These are phyloP conservation scores for Colletotrichum karsti DNA, from an alignment of 2,329 filamentous ascomycete species.

Conservation along the genomic window DNA sequence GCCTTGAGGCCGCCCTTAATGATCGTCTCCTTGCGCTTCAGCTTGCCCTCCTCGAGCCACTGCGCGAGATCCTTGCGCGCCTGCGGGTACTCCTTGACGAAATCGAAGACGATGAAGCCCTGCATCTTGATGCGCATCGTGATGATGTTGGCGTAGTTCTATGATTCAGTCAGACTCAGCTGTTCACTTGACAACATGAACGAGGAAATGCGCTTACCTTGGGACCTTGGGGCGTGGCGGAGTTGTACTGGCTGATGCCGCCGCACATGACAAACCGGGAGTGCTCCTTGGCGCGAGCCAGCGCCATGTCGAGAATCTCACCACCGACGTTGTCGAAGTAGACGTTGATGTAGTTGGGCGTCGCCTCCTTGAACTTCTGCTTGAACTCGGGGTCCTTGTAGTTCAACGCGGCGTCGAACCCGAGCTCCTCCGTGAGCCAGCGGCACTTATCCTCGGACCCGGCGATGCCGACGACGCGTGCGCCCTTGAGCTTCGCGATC, in stretches of 20 bases:
- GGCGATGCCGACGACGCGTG: constrained; percentile 69
- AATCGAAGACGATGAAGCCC: constrained; percentile 81
- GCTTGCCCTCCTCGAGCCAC: constrained; percentile 77
- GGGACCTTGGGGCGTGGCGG: constrained; percentile 61
- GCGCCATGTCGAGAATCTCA: constrained; percentile 73
- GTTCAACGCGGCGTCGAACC: constrained; percentile 74
- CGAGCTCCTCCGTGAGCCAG: constrained; percentile 71
- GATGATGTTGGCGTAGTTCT: constrained; percentile 62
- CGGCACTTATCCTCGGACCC: constrained; percentile 73
- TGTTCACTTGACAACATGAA: not conserved
- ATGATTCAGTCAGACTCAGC: constrained; percentile 28
- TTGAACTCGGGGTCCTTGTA: constrained; percentile 73
- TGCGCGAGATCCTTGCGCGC: constrained; percentile 69
- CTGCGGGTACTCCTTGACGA: constrained; percentile 60
- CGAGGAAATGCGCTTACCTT: constrained; percentile 52
- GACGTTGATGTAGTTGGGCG: constrained; percentile 69
- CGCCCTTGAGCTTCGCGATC: constrained; percentile 78
- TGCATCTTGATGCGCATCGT: constrained; percentile 69
- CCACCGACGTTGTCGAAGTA: constrained; percentile 81
- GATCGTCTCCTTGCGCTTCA: constrained; percentile 77
- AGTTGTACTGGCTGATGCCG: constrained; percentile 75
- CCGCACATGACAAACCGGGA: constrained; percentile 78
- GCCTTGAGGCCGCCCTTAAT: constrained; percentile 72
- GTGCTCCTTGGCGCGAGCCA: constrained; percentile 68
- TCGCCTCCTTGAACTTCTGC: constrained; percentile 67